phyloP scores from a whole-genome alignment of 2,329 filamentous ascomycete species.

The Colletotrichum sp. region DNA sequence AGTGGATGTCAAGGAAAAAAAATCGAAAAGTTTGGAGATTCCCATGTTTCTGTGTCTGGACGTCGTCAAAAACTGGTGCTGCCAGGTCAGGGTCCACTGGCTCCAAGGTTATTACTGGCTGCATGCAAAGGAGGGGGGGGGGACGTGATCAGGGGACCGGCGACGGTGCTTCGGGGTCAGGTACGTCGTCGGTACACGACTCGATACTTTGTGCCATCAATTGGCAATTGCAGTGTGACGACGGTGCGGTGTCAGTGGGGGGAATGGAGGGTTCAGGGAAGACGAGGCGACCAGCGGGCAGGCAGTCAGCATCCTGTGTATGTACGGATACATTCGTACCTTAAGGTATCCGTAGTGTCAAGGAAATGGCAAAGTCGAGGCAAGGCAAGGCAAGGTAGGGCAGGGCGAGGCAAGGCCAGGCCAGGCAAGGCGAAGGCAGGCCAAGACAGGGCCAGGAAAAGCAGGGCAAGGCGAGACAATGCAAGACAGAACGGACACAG shows the following conservation, averaged over 20 bases:
- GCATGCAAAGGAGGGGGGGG: not conserved
- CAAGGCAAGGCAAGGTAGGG: not conserved
- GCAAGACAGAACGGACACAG: not conserved
- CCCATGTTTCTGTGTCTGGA: conserved; percentile 11
- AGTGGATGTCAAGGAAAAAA: conserved; percentile 3
- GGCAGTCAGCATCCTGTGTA: not conserved
- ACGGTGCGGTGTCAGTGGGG: not conserved
- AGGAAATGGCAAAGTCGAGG: not conserved
- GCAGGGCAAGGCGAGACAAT: not conserved
- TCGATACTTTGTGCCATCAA: not conserved
- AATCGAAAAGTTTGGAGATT: conserved; percentile 21
- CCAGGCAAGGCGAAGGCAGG: not conserved
- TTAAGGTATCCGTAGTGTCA: too few species aligned
- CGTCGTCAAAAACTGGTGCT: conserved; percentile 3
- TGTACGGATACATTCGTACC: too few species aligned
- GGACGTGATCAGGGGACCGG: not conserved
- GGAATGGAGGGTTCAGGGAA: not conserved
- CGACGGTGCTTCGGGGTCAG: not conserved
- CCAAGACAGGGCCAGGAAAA: not conserved
- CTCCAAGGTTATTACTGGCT: not conserved
- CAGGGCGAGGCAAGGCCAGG: not conserved
- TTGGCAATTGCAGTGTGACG: not conserved
- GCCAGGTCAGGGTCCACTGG: not conserved
- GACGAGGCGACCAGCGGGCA: not conserved
- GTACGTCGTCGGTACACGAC: not conserved